Evolutionary conservation across 176 grass and related monocot genomes (phyloP).

Genomic region (Eremochloa ophiuroides): DNA sequence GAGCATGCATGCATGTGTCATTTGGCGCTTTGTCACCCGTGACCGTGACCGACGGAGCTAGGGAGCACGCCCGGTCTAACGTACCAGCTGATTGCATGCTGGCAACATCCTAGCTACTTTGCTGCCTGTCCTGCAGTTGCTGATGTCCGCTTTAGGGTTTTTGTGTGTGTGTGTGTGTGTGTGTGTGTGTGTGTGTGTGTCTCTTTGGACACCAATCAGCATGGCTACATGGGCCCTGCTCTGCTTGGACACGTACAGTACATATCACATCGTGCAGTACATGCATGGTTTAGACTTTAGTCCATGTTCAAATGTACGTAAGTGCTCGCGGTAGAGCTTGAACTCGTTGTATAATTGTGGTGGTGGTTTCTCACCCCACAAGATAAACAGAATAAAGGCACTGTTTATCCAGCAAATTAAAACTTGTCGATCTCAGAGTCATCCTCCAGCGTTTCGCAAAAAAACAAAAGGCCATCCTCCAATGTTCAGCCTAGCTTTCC

Average conservation of each 20-base stretch:
- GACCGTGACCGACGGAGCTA: not conserved
- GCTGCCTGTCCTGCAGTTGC: not conserved
- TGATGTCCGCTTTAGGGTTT: not conserved
- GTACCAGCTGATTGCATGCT: not conserved
- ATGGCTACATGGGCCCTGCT: not conserved
- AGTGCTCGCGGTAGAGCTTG: not conserved
- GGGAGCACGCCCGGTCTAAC: not conserved
- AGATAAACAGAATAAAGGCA: too few relatives aligned
- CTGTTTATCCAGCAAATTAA: too few relatives aligned
- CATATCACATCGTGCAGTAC: not conserved
- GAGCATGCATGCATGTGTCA: slow-evolving; percentile 19
- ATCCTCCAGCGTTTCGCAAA: too few relatives aligned
- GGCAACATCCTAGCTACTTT: not conserved
- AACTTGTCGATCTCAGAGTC: too few relatives aligned
- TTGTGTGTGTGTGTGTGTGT: too few relatives aligned
- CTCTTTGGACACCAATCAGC: not conserved
- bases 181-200: too few relatives aligned
- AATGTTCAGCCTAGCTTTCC: too few relatives aligned
- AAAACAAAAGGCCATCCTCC: too few relatives aligned
- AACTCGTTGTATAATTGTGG: too few relatives aligned
- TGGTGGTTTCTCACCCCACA: too few relatives aligned
- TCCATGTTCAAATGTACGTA: not conserved
- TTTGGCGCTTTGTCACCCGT: slow-evolving; percentile 37
- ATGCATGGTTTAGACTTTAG: not conserved
- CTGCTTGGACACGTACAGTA: not conserved